phyloP scores from a whole-genome alignment of 1,284 basidiomycete genomes.

The Boletus sp. region DNA sequence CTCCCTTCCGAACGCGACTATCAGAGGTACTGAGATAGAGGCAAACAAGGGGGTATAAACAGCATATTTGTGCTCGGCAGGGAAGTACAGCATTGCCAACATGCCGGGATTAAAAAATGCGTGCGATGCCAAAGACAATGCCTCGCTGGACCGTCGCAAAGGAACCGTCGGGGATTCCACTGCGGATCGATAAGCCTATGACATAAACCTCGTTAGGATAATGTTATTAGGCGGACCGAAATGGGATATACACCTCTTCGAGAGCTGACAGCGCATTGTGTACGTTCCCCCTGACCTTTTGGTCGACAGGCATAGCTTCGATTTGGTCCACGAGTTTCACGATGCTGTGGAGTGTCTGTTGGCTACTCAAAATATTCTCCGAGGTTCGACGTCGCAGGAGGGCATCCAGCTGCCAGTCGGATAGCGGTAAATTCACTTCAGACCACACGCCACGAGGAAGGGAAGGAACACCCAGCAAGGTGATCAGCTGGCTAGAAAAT shows the following conservation, averaged over 20 bases:
- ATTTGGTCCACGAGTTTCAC: constrained; percentile 81
- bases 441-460: constrained; percentile 48
- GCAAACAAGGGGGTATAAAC: constrained; percentile 94
- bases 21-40: constrained; percentile 78
- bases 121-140: constrained; percentile 72
- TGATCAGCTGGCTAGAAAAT: constrained; percentile 75
- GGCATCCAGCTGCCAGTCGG: constrained; percentile 78
- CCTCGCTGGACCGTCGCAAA: constrained; percentile 63
- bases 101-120: constrained; percentile 98
- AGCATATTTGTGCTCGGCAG: constrained; percentile 93
- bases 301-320: constrained; percentile 85
- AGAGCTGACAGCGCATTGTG: constrained; percentile 67
- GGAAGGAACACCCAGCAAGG: constrained; percentile 75
- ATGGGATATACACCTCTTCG: constrained; percentile 54
- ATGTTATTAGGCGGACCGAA: not conserved
- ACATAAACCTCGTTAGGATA: constrained; percentile 10
- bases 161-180: constrained; percentile 44
- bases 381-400: constrained; percentile 69
- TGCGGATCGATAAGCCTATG: constrained; percentile 25
- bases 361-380: constrained; percentile 68
- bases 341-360: constrained; percentile 79
- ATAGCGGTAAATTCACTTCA: constrained; percentile 37
- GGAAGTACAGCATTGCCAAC: constrained; percentile 95
- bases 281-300: constrained; percentile 73
- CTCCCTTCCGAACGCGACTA: constrained; percentile 75